Percentiles rank a stretch among this genome's conserved stretches.
phyloP scores from a whole-genome alignment of 75 land plant species.

The Pinus albicaulis region DNA sequence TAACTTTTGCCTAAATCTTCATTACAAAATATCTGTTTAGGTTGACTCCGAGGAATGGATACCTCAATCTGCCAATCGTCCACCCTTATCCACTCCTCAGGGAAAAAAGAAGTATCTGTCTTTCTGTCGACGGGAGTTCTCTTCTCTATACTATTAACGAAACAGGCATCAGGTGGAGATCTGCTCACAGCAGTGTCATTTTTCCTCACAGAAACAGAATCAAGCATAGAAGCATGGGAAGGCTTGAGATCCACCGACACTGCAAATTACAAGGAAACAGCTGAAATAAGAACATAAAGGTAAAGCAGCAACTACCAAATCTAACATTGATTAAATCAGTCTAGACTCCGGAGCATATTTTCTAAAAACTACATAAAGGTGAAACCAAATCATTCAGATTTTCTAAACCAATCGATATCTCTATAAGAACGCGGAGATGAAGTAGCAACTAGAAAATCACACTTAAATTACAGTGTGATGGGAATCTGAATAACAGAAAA shows the following conservation, averaged over 20 bases:
- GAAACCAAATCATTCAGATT: too few relatives aligned
- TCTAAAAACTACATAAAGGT: not conserved
- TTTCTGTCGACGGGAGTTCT: constrained; percentile 45
- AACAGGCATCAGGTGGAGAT: constrained; percentile 30
- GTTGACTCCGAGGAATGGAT: constrained; percentile 31
- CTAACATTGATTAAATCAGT: not conserved
- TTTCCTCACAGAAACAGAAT: constrained; percentile 18
- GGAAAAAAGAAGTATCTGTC: constrained; percentile 36
- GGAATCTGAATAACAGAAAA: not conserved
- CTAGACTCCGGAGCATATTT: not conserved
- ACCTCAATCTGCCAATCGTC: constrained; percentile 66
- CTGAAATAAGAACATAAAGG: not conserved
- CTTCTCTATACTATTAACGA: constrained; percentile 26
- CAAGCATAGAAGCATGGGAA: constrained; percentile 9
- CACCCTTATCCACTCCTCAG: constrained; percentile 33
- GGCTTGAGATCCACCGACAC: constrained; percentile 22
- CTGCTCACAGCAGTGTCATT: constrained; percentile 14
- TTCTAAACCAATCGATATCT: too few relatives aligned
- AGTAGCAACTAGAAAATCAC: too few relatives aligned
- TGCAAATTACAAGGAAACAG: constrained; percentile 3
- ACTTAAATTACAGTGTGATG: not conserved
- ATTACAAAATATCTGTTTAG: not conserved
- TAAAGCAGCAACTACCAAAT: too few relatives aligned
- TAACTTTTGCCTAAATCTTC: not conserved
- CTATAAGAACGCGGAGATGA: too few relatives aligned